Evolutionary conservation across 805 yeast species (phyloP).

Genomic region (Suhomyces tanzawaensis): DNA sequence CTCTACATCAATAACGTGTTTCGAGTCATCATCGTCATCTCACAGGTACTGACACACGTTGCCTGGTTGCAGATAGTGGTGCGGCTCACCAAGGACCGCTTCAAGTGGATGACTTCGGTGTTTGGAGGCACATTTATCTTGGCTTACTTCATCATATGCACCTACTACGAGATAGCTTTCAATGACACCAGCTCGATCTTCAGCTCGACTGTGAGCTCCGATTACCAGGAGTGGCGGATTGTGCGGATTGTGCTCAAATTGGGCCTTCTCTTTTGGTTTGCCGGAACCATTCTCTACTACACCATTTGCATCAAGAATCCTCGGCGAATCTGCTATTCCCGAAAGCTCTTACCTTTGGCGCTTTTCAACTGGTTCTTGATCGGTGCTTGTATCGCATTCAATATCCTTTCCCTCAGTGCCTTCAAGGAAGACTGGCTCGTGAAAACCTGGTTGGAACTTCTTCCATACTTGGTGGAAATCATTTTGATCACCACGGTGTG

Average conservation of each 20-base stretch:
- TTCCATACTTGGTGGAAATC: conserved; percentile 45
- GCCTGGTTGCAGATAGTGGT: conserved; percentile 55
- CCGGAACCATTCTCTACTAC: conserved; percentile 35
- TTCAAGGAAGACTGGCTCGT: conserved; percentile 35
- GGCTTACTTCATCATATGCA: conserved; percentile 17
- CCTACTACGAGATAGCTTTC: conserved; percentile 11
- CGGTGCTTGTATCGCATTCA: conserved; percentile 33
- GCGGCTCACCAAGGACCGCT: conserved; percentile 19
- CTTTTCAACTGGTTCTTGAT: conserved; percentile 41
- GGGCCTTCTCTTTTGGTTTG: conserved; percentile 28
- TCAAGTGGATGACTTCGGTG: conserved; percentile 25
- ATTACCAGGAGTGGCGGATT: conserved; percentile 18
- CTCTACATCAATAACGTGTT: conserved; percentile 38
- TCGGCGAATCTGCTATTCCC: conserved; percentile 44
- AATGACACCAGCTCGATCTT: conserved; percentile 11
- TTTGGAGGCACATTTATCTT: conserved; percentile 16
- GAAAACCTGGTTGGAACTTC: conserved; percentile 49
- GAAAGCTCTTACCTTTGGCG: conserved; percentile 49
- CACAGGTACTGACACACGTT: conserved; percentile 45
- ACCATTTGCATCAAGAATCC: conserved; percentile 34
- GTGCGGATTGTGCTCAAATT: conserved; percentile 29
- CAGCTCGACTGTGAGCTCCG: conserved; percentile 4
- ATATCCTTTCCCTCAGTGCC: conserved; percentile 23
- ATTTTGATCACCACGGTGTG: conserved; percentile 54
- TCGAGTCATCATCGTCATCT: conserved; percentile 39